phyloP scores from a whole-genome alignment of 148 eudicot genomes.

The Spergularia bocconei region DNA sequence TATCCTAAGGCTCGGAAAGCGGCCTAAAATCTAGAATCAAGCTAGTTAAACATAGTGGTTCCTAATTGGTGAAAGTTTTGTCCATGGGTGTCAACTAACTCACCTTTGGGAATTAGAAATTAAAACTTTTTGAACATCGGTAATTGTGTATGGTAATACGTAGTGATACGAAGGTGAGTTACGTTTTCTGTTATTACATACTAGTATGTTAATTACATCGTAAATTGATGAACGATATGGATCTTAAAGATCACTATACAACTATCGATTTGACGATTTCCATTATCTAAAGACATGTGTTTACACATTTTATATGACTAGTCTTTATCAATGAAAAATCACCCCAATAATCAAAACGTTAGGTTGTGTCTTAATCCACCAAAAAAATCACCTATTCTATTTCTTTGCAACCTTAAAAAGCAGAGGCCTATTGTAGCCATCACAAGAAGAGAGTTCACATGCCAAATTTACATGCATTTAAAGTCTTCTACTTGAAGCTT shows the following conservation, averaged over 20 bases:
- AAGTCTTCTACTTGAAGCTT: slow-evolving; percentile 4
- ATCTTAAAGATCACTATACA: not conserved
- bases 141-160: no score
- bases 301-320: not conserved
- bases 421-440: slow-evolving; percentile 1
- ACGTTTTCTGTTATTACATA: no score
- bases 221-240: not conserved
- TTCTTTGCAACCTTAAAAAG: slow-evolving; percentile 5
- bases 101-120: no score
- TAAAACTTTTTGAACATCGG: no score
- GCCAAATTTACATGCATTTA: not conserved
- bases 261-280: not conserved
- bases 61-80: no score
- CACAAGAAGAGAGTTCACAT: slow-evolving; percentile 7
- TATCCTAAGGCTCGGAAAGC: no score
- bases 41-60: no score
- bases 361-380: not conserved
- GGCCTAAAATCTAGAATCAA: no score
- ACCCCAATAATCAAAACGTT: not conserved
- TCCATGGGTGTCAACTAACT: no score
- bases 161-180: no score
- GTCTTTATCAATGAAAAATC: not conserved
- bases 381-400: not conserved
- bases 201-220: no score
- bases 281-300: not conserved